Base-by-base conservation (phyloP, 1,284 basidiomycete genomes). In the Marasmius fiardii region DNA sequence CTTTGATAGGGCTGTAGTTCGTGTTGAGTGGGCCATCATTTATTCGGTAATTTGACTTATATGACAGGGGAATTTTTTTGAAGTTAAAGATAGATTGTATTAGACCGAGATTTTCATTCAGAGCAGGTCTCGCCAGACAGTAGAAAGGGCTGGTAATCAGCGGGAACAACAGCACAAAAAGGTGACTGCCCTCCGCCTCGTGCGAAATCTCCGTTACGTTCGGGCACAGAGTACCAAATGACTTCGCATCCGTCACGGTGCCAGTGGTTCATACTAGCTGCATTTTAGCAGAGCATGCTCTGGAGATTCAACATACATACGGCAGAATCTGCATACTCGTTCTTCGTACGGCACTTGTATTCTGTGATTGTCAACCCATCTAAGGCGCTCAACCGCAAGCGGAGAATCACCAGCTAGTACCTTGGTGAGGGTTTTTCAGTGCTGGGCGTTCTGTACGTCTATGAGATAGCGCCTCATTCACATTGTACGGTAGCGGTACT, bases 351-450 rank as follows among this genome's bases (percentile, higher is more conserved):
- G 49, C 1, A 51, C 49, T 2, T 14, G 3, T 51, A 37, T 23
- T 7, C 49, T 35, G 20, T 51, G 49, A 4, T 33, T 34, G 33
- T 51, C 49, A 1, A 33, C 28, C 26, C 49, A 37, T 2, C 35
- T 2, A 12, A 37, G 16, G 26, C 48, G 11, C 24, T 23, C 11
- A 31, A n/a, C n/a, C n/a, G n/a, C n/a, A n/a, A n/a, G n/a, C n/a
- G n/a, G 48, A 18, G 12, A 16, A 35, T 51, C 48, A 12, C 48
- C 48, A 18, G 24, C 28, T 12, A 51, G 14, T 5, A 51, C 14
- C 48, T 51, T 51, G 11, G 48, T 51, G 14, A 51, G 18, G n/a
- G 48, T 31, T 33, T 35, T 51, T 12, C 48, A 4, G 18, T 51
- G 48, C n/a, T 18, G 21, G 6, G 48, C 14, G n/a, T 33, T 35